Evolutionary conservation across 257 asterid genomes (phyloP), one percentile per base, ranked within the genome.

Genomic region (Capsicum rhomboideum): DNA sequence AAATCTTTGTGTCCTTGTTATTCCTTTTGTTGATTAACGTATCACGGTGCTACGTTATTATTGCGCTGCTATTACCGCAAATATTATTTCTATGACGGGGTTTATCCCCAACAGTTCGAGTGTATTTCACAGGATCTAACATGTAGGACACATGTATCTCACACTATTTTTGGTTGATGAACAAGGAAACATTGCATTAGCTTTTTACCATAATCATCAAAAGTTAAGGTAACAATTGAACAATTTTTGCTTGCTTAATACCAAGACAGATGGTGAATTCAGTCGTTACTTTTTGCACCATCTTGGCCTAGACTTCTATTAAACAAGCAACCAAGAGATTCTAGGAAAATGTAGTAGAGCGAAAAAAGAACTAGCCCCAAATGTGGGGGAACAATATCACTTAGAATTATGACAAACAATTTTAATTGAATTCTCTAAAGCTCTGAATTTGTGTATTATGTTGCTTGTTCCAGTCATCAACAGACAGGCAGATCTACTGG

Each of bases 401-500:
- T 12, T 54, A 52, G 84, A 14, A 20, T n/a, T 40, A 29, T 67
- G 16, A 61, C n/a, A 13, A 83, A 34, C 13, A 61, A 34, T 34
- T 34, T 34, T 2, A 34, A 2, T 34, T 34, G 40, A 34, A 34
- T 34, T 34, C 78, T 85, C 80, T 68, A 84, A 1, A 31, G 20
- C 46, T 79, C 72, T 29, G 71, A 5, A 6, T 29, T 55, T 17
- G 2, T 10, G 49, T 79, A 5, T 59, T 31, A 29, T n/a, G 44
- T 14, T 8, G 26, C 28, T 16, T 2, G 29, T 64, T 46, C 71
- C 53, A 34, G 46, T 13, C 17, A 75, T 78, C 87, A 90, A 78
- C 97, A 94, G 29, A 86, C 44, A 0, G 99, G 99, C 49, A 92
- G 86, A 86, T 95, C 98, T 9, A 88, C 81, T 0, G 99, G 99